Conservation (phyloP, 2,329 filamentous ascomycete species). For the Geosmithia morbida region DNA sequence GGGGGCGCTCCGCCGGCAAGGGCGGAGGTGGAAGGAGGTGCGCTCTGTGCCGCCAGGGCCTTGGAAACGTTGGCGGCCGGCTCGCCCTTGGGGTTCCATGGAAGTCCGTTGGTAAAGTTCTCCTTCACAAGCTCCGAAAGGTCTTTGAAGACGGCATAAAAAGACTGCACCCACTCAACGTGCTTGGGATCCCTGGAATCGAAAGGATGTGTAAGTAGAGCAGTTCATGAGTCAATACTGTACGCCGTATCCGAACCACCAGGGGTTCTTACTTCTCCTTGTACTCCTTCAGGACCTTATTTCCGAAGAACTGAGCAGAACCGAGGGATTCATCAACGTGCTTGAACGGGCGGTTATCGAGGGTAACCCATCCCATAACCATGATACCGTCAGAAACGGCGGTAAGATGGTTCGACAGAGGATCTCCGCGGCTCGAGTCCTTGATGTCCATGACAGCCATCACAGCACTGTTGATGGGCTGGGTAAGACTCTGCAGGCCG, state of each 20-base stretch:
- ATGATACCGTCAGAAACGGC: constrained; percentile 84
- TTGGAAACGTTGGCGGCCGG: constrained; percentile 53
- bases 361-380: constrained; percentile 78
- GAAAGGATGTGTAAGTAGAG: neutral
- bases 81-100: constrained; percentile 72
- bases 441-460: constrained; percentile 67
- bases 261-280: constrained; percentile 45
- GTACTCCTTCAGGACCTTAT: constrained; percentile 80
- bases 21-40: constrained; percentile 28
- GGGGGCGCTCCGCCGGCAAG: constrained; percentile 35
- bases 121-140: constrained; percentile 75
- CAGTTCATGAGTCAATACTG: neutral
- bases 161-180: constrained; percentile 81
- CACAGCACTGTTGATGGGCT: constrained; percentile 74
- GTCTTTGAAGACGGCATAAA: constrained; percentile 79
- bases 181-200: constrained; percentile 56
- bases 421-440: constrained; percentile 63
- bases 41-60: constrained; percentile 31
- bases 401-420: constrained; percentile 68
- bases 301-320: constrained; percentile 86
- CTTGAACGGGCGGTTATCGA: constrained; percentile 70
- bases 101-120: constrained; percentile 63
- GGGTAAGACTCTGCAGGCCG: constrained; percentile 62
- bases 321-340: constrained; percentile 73
- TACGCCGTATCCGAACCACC: neutral